Conservation (phyloP, 139 green algal genomes). For the Nannochloris sp. region DNA sequence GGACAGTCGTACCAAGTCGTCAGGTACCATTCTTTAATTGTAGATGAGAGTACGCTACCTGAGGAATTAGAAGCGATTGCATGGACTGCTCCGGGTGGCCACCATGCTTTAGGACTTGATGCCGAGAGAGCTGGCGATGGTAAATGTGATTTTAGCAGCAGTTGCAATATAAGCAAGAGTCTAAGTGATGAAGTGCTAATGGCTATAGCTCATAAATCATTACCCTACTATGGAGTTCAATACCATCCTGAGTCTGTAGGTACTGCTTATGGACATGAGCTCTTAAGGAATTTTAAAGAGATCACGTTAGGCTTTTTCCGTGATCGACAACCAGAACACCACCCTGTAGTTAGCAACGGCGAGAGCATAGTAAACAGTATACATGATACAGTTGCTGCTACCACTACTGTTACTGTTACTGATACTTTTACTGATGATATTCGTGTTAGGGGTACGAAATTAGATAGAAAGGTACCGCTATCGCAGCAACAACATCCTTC, state of each 20-base stretch:
- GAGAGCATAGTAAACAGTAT: no score
- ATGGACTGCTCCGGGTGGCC: constrained; percentile 58
- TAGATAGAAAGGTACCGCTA: neutral
- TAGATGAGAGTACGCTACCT: constrained; percentile 66
- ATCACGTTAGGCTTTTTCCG: no score
- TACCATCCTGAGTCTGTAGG: constrained; percentile 94
- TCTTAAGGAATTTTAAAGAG: constrained; percentile 84
- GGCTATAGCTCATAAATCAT: constrained; percentile 61
- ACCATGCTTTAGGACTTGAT: constrained; percentile 33
- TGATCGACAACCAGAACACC: no score
- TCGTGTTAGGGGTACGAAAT: no score
- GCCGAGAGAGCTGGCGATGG: neutral
- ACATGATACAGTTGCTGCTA: no score
- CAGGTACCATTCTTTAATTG: constrained; percentile 91
- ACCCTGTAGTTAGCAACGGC: no score
- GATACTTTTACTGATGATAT: no score
- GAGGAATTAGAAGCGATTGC: constrained; percentile 60
- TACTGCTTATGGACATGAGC: constrained; percentile 59
- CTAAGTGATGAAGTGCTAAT: constrained; percentile 58
- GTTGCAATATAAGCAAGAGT: neutral
- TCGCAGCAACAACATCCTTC: neutral
- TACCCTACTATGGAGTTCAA: constrained; percentile 87
- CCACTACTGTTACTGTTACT: no score
- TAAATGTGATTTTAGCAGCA: no score
- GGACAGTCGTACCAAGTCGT: constrained; percentile 45